phyloP scores from a whole-genome alignment of 176 grass and related monocot genomes.

The Lolium perenne region DNA sequence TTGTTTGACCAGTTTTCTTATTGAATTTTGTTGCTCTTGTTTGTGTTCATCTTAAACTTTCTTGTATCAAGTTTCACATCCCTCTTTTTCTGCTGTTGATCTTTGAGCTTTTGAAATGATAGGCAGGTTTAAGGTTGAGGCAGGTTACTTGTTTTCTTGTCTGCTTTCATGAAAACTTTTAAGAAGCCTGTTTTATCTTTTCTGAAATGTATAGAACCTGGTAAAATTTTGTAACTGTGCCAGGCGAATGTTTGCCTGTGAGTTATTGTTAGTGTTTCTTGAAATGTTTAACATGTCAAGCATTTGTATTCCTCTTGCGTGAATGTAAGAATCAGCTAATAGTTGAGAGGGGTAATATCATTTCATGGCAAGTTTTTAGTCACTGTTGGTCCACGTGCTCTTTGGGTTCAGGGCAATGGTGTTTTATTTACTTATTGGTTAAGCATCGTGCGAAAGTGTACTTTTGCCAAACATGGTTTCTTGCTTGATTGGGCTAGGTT shows the following conservation, averaged over 20 bases:
- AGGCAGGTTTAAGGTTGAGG: too few relatives aligned
- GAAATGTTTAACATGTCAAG: background rate
- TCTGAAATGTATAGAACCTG: background rate
- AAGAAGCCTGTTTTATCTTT: background rate
- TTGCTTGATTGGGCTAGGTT: background rate
- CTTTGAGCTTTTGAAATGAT: constrained; percentile 1
- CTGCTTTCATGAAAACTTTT: background rate
- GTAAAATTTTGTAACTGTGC: background rate
- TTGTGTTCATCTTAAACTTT: constrained; percentile 19
- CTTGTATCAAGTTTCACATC: background rate
- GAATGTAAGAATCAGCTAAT: background rate
- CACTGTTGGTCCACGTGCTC: background rate
- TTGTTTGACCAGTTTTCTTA: constrained; percentile 22
- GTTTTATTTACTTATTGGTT: background rate
- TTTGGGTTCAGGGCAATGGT: background rate
- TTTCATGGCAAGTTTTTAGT: background rate
- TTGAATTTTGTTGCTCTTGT: constrained; percentile 2
- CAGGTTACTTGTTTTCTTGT: background rate
- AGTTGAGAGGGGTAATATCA: background rate
- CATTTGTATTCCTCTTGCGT: constrained; percentile 20
- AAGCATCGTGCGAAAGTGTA: background rate
- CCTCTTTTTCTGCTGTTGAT: background rate
- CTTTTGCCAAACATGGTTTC: background rate
- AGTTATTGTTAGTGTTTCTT: constrained; percentile 9
- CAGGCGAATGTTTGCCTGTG: background rate